These are phyloP conservation scores for Pseudocercospora ulei DNA, from an alignment of 2,329 filamentous ascomycete genomes.

Conservation along the genomic window DNA sequence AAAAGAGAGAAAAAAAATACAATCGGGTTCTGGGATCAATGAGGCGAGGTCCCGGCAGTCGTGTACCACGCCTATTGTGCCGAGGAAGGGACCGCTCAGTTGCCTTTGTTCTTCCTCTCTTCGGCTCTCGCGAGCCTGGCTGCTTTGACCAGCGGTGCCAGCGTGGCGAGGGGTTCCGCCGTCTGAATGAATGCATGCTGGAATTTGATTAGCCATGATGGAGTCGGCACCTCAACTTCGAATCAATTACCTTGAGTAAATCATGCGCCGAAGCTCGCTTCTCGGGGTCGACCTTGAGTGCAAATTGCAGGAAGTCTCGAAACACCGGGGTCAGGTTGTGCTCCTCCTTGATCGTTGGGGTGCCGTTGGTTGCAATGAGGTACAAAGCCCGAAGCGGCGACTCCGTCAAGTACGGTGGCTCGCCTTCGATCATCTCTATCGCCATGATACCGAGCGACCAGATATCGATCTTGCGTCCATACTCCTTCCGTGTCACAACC, in stretches of 20 bases:
- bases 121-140: slow-evolving; percentile 76
- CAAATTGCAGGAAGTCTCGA: slow-evolving; percentile 83
- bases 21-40: neutral
- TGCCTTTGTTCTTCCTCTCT: slow-evolving; percentile 51
- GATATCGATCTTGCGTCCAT: slow-evolving; percentile 95
- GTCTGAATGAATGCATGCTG: slow-evolving; percentile 45
- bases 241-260: slow-evolving; percentile 66
- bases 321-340: slow-evolving; percentile 71
- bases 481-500: slow-evolving; percentile 93
- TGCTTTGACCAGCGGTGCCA: slow-evolving; percentile 77
- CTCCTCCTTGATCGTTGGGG: slow-evolving; percentile 88
- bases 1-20: slow-evolving; percentile 6
- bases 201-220: slow-evolving; percentile 13
- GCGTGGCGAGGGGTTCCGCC: slow-evolving; percentile 50
- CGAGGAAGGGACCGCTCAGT: too few relatives aligned
- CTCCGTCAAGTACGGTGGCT: slow-evolving; percentile 92
- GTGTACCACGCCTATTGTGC: too few relatives aligned
- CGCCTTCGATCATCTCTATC: slow-evolving; percentile 99
- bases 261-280: slow-evolving; percentile 93
- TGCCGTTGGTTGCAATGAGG: slow-evolving; percentile 93
- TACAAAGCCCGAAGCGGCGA: slow-evolving; percentile 86
- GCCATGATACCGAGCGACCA: slow-evolving; percentile 99
- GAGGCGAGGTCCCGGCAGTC: slow-evolving; percentile 2
- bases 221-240: neutral
- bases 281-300: slow-evolving; percentile 91